phyloP scores from a whole-genome alignment of 495 filamentous ascomycete species.

The Aspergillus conjunctus region DNA sequence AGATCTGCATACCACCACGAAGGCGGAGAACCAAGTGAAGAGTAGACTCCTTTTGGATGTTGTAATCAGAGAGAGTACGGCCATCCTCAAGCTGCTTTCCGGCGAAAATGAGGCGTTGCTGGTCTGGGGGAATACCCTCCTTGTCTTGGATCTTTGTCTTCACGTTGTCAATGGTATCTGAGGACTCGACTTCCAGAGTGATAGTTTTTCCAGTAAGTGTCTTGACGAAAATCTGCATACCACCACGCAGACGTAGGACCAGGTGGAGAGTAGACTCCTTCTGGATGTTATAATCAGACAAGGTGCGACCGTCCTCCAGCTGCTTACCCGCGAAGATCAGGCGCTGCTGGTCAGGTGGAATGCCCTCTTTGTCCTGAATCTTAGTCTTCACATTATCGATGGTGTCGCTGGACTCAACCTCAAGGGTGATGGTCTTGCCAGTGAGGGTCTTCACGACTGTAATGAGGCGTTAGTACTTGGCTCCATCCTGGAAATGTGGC shows the following conservation, averaged over 20 bases:
- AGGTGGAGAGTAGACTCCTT: constrained; percentile 72
- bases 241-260: constrained; percentile 71
- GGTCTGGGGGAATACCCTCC: constrained; percentile 93
- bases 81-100: constrained; percentile 94
- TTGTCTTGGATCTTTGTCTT: constrained; percentile 98
- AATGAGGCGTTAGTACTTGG: constrained; percentile 23
- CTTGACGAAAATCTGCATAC: constrained; percentile 77
- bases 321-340: constrained; percentile 75
- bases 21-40: constrained; percentile 95
- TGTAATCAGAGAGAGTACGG: constrained; percentile 95
- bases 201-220: constrained; percentile 74
- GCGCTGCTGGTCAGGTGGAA: constrained; percentile 76
- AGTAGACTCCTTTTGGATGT: constrained; percentile 99
- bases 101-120: constrained; percentile 93
- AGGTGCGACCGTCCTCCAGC: constrained; percentile 69
- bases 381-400: constrained; percentile 94
- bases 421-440: constrained; percentile 97
- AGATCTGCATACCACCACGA: constrained; percentile 96
- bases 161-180: constrained; percentile 98
- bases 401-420: constrained; percentile 94
- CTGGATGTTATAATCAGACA: constrained; percentile 76
- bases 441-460: constrained; percentile 85
- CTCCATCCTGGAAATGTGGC: constrained; percentile 14
- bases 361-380: constrained; percentile 79
- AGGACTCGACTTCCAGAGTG: constrained; percentile 69